Conservation (phyloP, 768 basidiomycete genomes). For the Collybia sordida region DNA sequence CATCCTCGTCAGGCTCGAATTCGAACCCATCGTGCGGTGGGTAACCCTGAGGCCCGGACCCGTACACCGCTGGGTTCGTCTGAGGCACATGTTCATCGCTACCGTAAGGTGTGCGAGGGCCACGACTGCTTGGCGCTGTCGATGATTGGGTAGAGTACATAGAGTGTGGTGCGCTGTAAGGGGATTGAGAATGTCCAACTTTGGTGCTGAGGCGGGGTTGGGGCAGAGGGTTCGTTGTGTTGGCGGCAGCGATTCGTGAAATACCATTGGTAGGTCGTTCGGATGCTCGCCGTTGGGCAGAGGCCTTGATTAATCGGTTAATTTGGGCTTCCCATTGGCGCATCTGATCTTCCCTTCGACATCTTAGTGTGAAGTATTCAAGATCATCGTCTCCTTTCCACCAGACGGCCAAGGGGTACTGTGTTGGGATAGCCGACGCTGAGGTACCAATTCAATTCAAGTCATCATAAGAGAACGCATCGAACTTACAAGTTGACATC, state of each 20-base stretch:
- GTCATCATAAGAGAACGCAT: too few species aligned
- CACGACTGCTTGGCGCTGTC: constrained; percentile 28
- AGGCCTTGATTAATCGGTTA: constrained; percentile 81
- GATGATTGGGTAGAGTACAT: constrained; percentile 31
- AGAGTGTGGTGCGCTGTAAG: constrained; percentile 25
- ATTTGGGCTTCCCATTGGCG: constrained; percentile 90
- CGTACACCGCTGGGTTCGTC: constrained; percentile 24
- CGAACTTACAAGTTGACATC: constrained; percentile 56
- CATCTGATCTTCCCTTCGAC: constrained; percentile 89
- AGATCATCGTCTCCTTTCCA: constrained; percentile 94
- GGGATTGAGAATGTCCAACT: constrained; percentile 26
- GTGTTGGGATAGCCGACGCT: constrained; percentile 52
- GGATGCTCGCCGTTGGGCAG: constrained; percentile 65
- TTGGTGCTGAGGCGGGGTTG: constrained; percentile 33
- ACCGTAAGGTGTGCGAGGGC: constrained; percentile 31
- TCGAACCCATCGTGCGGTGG: constrained; percentile 70
- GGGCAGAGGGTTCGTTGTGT: constrained; percentile 43
- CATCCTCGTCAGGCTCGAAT: constrained; percentile 68
- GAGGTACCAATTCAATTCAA: not conserved
- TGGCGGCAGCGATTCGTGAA: constrained; percentile 50
- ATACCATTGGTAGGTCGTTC: constrained; percentile 49
- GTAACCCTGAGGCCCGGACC: constrained; percentile 52
- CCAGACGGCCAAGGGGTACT: constrained; percentile 85
- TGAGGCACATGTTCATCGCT: constrained; percentile 38
- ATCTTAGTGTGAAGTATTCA: constrained; percentile 93